phyloP scores from a whole-genome alignment of 306 rosid species.

The Quercus cerris region DNA sequence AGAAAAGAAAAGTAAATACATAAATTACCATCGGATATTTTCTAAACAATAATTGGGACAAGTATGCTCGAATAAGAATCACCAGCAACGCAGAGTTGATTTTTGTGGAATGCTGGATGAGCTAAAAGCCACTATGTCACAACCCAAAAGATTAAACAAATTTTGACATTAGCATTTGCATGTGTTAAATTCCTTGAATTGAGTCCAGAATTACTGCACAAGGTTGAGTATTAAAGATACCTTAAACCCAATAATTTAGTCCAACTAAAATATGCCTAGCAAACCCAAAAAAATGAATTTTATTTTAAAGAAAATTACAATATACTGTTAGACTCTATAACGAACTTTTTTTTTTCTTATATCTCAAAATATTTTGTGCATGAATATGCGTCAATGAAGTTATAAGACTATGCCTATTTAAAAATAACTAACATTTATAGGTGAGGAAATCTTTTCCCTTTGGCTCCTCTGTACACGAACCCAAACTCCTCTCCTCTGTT shows the following conservation, averaged over 20 bases:
- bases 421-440: too few species aligned
- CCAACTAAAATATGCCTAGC: too few species aligned
- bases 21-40: constrained; percentile 40
- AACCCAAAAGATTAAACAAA: not conserved
- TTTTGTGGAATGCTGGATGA: constrained; percentile 13
- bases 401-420: too few species aligned
- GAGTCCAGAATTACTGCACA: not conserved
- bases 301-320: too few species aligned
- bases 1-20: not conserved
- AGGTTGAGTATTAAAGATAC: not conserved
- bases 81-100: constrained; percentile 49
- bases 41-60: constrained; percentile 23
- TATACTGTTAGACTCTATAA: fast-evolving
- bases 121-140: constrained; percentile 48
- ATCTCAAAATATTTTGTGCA: too few species aligned
- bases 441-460: too few species aligned
- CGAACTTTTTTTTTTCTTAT: too few species aligned
- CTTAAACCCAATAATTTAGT: too few species aligned
- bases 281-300: not conserved
- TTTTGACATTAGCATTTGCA: not conserved
- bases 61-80: constrained; percentile 47
- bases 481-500: too few species aligned
- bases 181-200: not conserved
- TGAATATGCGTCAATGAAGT: too few species aligned
- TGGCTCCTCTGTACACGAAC: too few species aligned